Evolutionary conservation across 345 rosid genomes (phyloP).

Genomic region (Euphorbia peplus): DNA sequence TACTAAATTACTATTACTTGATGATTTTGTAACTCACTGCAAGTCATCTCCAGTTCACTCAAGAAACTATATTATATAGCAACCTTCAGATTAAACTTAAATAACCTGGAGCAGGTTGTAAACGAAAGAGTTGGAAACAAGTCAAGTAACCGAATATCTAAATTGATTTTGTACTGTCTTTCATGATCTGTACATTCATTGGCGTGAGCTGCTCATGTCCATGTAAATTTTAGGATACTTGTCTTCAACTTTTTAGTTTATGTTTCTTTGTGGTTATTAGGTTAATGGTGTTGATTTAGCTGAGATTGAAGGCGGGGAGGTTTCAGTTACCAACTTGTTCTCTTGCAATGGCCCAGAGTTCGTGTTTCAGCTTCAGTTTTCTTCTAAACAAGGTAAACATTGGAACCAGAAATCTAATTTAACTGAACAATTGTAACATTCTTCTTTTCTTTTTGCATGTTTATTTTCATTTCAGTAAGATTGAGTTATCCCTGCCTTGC

Average conservation of each 20-base stretch:
- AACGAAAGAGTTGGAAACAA: not conserved
- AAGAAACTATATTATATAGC: not conserved
- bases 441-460: too few species aligned
- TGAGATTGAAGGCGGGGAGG: slow-evolving; percentile 58
- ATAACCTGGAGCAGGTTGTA: not conserved
- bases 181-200: not conserved
- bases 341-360: slow-evolving; percentile 63
- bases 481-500: not conserved
- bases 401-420: slow-evolving; percentile 19
- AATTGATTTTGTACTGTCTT: not conserved
- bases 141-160: not conserved
- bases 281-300: slow-evolving; percentile 63
- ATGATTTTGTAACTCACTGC: not conserved
- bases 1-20: not conserved
- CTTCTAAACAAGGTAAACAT: slow-evolving; percentile 14
- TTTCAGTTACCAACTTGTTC: slow-evolving; percentile 56
- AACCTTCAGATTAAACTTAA: not conserved
- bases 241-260: not conserved
- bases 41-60: not conserved
- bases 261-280: slow-evolving; percentile 18
- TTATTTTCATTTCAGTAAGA: not conserved
- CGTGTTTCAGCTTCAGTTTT: slow-evolving; percentile 44
- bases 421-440: not conserved
- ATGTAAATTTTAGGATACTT: not conserved
- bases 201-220: not conserved